Evolutionary conservation across 306 rosid genomes (phyloP).

Genomic region (Elaeagnus macrophylla): DNA sequence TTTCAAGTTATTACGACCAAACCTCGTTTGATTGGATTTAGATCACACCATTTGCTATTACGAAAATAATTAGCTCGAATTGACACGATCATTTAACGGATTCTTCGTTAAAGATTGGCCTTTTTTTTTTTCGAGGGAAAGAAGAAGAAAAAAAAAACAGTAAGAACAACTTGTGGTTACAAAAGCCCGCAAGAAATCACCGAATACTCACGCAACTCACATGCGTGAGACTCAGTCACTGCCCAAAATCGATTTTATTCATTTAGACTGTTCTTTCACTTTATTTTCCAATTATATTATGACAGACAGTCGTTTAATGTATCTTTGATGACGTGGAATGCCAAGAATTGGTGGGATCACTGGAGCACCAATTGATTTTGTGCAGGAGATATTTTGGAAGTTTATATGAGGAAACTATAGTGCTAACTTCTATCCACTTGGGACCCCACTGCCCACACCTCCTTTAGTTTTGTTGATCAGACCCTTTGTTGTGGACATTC

Average conservation of each 20-base stretch:
- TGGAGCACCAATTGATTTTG: no score
- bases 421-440: slow-evolving; percentile 17
- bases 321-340: slow-evolving; percentile 5
- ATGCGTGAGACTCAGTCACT: slow-evolving; percentile 37
- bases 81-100: slow-evolving; percentile 27
- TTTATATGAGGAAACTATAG: neutral
- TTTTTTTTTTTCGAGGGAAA: no score
- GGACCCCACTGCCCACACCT: slow-evolving; percentile 17
- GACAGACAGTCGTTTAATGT: slow-evolving; percentile 8
- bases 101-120: slow-evolving; percentile 1
- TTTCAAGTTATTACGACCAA: no score
- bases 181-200: slow-evolving; percentile 10
- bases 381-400: neutral
- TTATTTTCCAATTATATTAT: neutral
- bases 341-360: neutral
- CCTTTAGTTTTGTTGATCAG: slow-evolving; percentile 9
- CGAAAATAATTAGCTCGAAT: neutral
- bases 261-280: neutral
- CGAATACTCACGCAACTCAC: slow-evolving; percentile 17
- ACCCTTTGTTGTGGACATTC: slow-evolving; percentile 22
- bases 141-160: neutral
- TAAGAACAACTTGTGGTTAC: slow-evolving; percentile 30
- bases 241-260: slow-evolving; percentile 13
- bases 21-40: no score
- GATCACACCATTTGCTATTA: no score